Evolutionary conservation across 164 flowering plant species (phyloP).

Genomic region (Tinospora cordifolia): DNA sequence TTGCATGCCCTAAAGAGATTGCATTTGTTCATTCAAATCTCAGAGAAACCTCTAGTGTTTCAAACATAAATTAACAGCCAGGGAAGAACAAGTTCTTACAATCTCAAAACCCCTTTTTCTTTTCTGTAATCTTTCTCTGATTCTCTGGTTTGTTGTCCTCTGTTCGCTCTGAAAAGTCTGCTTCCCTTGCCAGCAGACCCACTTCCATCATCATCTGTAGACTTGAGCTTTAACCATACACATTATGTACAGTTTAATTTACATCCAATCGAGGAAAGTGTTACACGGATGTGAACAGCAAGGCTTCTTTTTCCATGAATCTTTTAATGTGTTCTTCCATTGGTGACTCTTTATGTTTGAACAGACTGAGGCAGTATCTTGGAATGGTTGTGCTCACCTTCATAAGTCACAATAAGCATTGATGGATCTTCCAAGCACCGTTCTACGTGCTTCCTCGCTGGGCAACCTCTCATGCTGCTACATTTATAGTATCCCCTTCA

Average conservation of each 20-base stretch:
- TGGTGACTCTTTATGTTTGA: slow-evolving; percentile 31
- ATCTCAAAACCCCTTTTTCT: slow-evolving; percentile 22
- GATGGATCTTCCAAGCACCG: slow-evolving; percentile 81
- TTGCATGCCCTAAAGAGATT: slow-evolving; percentile 6
- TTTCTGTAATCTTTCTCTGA: slow-evolving; percentile 9
- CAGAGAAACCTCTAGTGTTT: slow-evolving; percentile 3
- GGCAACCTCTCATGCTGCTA: slow-evolving; percentile 94
- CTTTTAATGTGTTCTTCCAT: not conserved
- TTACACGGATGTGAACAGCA: slow-evolving; percentile 6
- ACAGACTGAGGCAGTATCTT: slow-evolving; percentile 53
- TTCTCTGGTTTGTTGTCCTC: slow-evolving; percentile 3
- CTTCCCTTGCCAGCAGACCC: slow-evolving; percentile 17
- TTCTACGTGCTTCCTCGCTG: slow-evolving; percentile 94
- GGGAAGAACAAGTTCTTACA: slow-evolving; percentile 24
- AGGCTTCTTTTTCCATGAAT: not conserved
- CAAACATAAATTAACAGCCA: slow-evolving; percentile 11
- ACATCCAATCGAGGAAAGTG: slow-evolving; percentile 16
- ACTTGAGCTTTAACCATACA: slow-evolving; percentile 21
- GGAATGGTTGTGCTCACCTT: slow-evolving; percentile 90
- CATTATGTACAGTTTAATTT: slow-evolving; percentile 43
- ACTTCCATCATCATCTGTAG: slow-evolving; percentile 14
- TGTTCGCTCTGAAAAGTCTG: slow-evolving; percentile 11
- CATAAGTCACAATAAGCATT: slow-evolving; percentile 87
- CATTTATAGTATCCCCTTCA: slow-evolving; percentile 95
- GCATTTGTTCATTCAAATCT: slow-evolving; percentile 15